These are phyloP conservation scores for Pichia scutulata DNA, from an alignment of 805 yeast genomes.

Conservation along the genomic window DNA sequence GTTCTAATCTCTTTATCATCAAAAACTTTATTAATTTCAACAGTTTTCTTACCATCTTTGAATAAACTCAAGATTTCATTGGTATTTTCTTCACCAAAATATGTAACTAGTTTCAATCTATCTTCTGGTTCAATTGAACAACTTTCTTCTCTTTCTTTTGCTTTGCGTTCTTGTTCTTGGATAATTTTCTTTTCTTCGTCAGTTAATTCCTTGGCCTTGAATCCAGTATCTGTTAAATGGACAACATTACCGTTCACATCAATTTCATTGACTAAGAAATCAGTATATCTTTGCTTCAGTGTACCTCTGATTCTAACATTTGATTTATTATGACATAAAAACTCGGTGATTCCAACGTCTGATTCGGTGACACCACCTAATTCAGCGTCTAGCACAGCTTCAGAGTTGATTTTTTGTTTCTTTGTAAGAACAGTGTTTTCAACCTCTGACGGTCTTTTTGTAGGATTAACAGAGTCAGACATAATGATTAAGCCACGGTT, in stretches of 20 bases:
- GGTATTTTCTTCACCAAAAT: slow-evolving; percentile 58
- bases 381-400: neutral
- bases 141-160: slow-evolving; percentile 29
- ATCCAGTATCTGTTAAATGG: slow-evolving; percentile 69
- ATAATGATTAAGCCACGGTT: neutral
- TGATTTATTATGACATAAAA: slow-evolving; percentile 15
- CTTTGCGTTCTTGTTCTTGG: slow-evolving; percentile 35
- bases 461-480: neutral
- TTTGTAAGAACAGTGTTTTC: neutral
- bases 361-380: slow-evolving; percentile 49
- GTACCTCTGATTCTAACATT: slow-evolving; percentile 68
- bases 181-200: slow-evolving; percentile 27
- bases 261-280: slow-evolving; percentile 89
- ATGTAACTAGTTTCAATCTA: slow-evolving; percentile 38
- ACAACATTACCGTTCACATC: slow-evolving; percentile 60
- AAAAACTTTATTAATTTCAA: slow-evolving; percentile 51
- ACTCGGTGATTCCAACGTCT: slow-evolving; percentile 86
- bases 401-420: slow-evolving; percentile 4
- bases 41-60: slow-evolving; percentile 32
- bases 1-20: slow-evolving; percentile 71
- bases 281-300: slow-evolving; percentile 85
- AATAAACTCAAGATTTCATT: slow-evolving; percentile 44
- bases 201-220: slow-evolving; percentile 40
- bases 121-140: slow-evolving; percentile 40
- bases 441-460: slow-evolving; percentile 2